Evolutionary conservation across 345 rosid genomes (phyloP), one percentile per base, ranked within the genome.

Genomic region (Salix arbutifolia): DNA sequence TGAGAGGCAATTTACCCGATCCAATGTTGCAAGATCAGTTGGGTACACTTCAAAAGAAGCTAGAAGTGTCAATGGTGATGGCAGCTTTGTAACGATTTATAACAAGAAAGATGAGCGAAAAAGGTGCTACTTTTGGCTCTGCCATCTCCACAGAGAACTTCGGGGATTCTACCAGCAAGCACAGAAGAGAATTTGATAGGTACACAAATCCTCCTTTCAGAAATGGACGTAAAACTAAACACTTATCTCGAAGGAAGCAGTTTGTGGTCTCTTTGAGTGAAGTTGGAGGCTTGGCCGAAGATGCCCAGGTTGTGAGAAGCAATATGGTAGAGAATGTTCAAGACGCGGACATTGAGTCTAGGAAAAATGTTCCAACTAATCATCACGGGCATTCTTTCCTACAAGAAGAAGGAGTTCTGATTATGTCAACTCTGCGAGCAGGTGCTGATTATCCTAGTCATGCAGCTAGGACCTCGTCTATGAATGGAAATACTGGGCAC

Each of bases 181-280:
- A 58, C 56, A 72, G 42, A 70, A 82, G 84, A 72, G 73, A 42
- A 60, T 76, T 74, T 82, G 74, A 67, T 33, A 71, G 71, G 70
- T 12, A 33, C 56, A 74, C 72, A 52, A 79, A 76, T 71, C 35
- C 35, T 33, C 35, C 35, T 33, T 33, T 33, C 6, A 33, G 35
- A 33, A 33, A 33, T 4, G 3, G 35, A 33, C 35, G 4, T 33
- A 33, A 31, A 31, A 33, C n/a, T n/a, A n/a, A 33, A 33, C 35
- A 33, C 35, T 33, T 33, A 77, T 74, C 72, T 46, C 77, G 33
- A 61, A 66, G 38, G 76, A n/a, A 33, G 35, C 6, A 33, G 35
- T 4, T 33, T 33, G 6, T 33, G 35, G 35, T 33, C 1, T 33
- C 35, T 5, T 5, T 68, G n/a, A 69, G 42, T 77, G 65, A 79